Base-by-base conservation (phyloP, 1,284 basidiomycete species). In the Ceratorhiza oryzae-sativae region DNA sequence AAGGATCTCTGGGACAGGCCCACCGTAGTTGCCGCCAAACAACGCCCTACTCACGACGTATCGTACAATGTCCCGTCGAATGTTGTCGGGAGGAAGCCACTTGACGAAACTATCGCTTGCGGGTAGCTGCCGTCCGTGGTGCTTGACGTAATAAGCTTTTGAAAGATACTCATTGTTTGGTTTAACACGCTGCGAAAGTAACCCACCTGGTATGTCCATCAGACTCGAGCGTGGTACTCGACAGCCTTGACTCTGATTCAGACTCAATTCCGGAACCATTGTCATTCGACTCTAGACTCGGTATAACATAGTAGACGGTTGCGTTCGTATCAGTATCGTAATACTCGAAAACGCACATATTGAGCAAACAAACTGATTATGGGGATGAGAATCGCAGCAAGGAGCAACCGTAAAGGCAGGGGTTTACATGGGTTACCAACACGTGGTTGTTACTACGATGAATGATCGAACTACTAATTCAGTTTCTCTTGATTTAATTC, bases 31-130 rank as follows among this genome's bases (percentile, higher is more conserved):
- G n/a, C 45, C 36, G 13, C 36, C 36, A 39, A 39, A 39, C 6
- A 25, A 5, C 6, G 8, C 6, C 48, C n/a, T 49, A n/a, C 48
- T 20, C 18, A n/a, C 48, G 48, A 49, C 6, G 18, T 49, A 25
- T 25, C 48, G 48, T 8, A 49, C 18, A 8, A 49, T n/a, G 18
- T 49, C 6, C 18, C 48, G 6, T n/a, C 25, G 18, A 20, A 25
- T 49, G 48, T 49, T 49, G 48, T 49, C 48, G n/a, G 48, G 8
- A 6, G 48, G 48, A n/a, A 49, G n/a, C 48, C 48, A 49, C 48
- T n/a, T n/a, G 25, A 49, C 48, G 18, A 25, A 6, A n/a, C n/a
- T n/a, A 8, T 49, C 48, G 25, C 48, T n/a, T 6, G 48, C 6
- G 6, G 18, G 8, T 25, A 8, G 48, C 18, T 8, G 18, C 6